Evolutionary conservation across 2,329 filamentous ascomycete genomes (phyloP).

Genomic region (Aspergillus pseudoviridinutans): DNA sequence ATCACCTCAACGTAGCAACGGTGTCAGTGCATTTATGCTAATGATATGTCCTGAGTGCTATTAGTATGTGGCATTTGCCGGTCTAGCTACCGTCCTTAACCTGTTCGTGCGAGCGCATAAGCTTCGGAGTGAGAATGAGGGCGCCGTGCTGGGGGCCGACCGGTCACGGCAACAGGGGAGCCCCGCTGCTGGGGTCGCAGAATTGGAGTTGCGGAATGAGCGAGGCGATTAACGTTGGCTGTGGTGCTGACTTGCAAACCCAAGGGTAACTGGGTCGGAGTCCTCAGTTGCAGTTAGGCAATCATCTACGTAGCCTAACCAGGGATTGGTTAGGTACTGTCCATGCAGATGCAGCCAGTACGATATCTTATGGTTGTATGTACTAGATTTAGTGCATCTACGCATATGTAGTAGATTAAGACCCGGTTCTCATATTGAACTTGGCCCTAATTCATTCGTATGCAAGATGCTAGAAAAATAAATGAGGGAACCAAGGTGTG

Average conservation of each 20-base stretch:
- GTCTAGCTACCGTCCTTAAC: constrained; percentile 2
- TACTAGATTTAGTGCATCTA: too few relatives aligned
- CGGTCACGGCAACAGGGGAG: neutral
- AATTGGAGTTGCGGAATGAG: neutral
- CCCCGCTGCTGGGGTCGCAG: neutral
- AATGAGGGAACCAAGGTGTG: too few relatives aligned
- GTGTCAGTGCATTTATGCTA: neutral
- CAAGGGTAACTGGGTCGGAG: neutral
- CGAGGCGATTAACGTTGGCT: neutral
- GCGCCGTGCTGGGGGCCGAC: constrained; percentile 1
- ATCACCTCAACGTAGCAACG: neutral
- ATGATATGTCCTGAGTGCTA: neutral
- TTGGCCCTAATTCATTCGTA: too few relatives aligned
- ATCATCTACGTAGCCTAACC: neutral
- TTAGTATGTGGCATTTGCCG: constrained; percentile 2
- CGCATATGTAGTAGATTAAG: too few relatives aligned
- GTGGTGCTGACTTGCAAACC: neutral
- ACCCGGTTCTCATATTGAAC: too few relatives aligned
- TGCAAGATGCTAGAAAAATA: too few relatives aligned
- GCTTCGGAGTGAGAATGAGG: constrained; percentile 3
- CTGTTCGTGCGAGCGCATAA: constrained; percentile 1
- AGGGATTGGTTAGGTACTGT: neutral
- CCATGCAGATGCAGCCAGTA: neutral
- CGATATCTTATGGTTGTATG: neutral
- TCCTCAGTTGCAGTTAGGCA: neutral